Conservation (phyloP, 2,329 filamentous ascomycete genomes). For the Phialophora expanda region DNA sequence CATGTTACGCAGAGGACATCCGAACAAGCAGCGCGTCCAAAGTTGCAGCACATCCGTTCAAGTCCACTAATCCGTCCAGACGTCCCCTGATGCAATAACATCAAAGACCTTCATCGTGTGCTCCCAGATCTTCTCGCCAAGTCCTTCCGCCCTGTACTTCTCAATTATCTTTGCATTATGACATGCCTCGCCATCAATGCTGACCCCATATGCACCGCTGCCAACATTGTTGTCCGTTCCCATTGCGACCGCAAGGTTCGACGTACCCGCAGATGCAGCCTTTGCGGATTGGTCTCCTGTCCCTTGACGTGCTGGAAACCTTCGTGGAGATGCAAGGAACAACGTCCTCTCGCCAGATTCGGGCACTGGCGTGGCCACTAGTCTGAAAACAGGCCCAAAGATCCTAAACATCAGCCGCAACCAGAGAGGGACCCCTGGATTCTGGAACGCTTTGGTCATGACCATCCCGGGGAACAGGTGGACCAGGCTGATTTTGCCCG, state of each 20-base stretch:
- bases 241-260: slow-evolving; percentile 5
- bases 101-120: slow-evolving; percentile 33
- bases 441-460: slow-evolving; percentile 13
- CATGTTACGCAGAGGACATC: no score
- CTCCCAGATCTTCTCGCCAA: slow-evolving; percentile 28
- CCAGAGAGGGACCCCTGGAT: slow-evolving; percentile 13
- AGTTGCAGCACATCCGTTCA: background rate
- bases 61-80: background rate
- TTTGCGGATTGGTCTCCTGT: background rate
- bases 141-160: slow-evolving; percentile 22
- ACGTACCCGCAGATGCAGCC: background rate
- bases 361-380: background rate
- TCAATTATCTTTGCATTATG: slow-evolving; percentile 25
- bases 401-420: background rate
- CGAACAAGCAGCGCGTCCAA: background rate
- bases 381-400: background rate
- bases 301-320: slow-evolving; percentile 4
- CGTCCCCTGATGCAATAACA: slow-evolving; percentile 10
- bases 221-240: slow-evolving; percentile 22
- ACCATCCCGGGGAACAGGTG: slow-evolving; percentile 13
- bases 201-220: slow-evolving; percentile 22
- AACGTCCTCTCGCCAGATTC: slow-evolving; percentile 7
- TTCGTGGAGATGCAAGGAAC: background rate
- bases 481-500: slow-evolving; percentile 11
- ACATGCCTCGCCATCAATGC: slow-evolving; percentile 19